Evolutionary conservation across 495 filamentous ascomycete genomes (phyloP).

Genomic region (Penicillium pancosmium): DNA sequence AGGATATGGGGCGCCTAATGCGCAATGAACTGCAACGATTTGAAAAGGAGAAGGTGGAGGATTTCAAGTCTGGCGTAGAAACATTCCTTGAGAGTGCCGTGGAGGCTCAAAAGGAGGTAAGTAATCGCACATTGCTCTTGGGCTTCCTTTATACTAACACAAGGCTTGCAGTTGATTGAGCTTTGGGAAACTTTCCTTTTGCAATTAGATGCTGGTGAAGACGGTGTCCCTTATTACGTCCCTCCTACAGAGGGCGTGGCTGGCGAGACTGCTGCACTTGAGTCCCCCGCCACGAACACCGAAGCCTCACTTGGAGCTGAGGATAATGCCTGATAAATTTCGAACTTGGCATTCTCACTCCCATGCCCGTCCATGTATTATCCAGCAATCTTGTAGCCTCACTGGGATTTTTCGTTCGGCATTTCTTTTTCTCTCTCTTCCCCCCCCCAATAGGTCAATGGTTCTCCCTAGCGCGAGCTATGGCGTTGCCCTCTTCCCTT

Average conservation of each 20-base stretch:
- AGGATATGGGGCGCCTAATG: conserved; percentile 97
- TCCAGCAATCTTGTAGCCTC: background rate
- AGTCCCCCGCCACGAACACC: conserved; percentile 27
- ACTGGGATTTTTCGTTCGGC: background rate
- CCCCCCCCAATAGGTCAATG: conserved; percentile 7
- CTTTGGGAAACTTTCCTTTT: conserved; percentile 98
- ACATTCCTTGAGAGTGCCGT: conserved; percentile 96
- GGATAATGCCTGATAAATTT: conserved; percentile 15
- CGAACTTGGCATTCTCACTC: background rate
- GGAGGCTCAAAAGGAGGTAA: conserved; percentile 97
- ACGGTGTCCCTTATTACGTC: conserved; percentile 76
- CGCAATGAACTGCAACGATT: conserved; percentile 88
- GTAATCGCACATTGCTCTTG: conserved; percentile 23
- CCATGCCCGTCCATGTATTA: conserved; percentile 2
- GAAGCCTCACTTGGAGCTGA: conserved; percentile 32
- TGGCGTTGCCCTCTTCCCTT: conserved; percentile 1
- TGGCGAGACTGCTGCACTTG: conserved; percentile 20
- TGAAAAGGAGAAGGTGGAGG: conserved; percentile 96
- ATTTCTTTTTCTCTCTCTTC: background rate
- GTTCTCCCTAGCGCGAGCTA: conserved; percentile 16
- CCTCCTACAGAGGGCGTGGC: conserved; percentile 44
- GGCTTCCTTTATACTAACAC: conserved; percentile 17
- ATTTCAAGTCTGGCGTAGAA: conserved; percentile 97
- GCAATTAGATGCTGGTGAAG: conserved; percentile 91
- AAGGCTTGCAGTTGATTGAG: conserved; percentile 77